Base-by-base conservation (phyloP, 139 green algal species). In the Chlorella sp. region DNA sequence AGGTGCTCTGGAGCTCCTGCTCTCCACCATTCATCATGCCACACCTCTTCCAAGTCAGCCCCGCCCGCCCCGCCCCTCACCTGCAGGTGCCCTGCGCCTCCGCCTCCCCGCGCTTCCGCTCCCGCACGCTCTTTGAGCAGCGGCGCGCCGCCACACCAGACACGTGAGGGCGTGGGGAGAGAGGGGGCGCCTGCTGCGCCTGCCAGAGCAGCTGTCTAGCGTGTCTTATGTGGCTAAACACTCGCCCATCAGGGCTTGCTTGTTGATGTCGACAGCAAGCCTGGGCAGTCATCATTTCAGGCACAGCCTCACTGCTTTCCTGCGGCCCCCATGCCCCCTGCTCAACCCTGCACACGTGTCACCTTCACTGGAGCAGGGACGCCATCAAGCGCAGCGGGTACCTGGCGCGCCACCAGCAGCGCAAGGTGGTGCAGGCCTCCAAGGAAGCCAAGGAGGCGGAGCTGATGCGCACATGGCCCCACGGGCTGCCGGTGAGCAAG, bases 401-500 rank as follows among this genome's bases (percentile, higher is more conserved):
- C 66, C 37, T 80, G 37, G 57, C 26, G 34, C 37, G 24, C 7
- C 83, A 88, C 83, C 12, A 37, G 37, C 37, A 61, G 37, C 66
- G 69, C 36, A 39, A 40, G 19, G 18, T 22, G 22, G 64, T 21
- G 11, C 28, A 61, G 64, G 83, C 83, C 22, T 28, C 28, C 66
- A 61, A 69, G 37, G 66, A 81, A 37, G 83, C 39, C 0, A 36
- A 26, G 5, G 83, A 88, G 66, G 83, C 28, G 21, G 37, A 64
- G 66, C 83, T 88, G 64, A 1, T 32, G 37, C 36, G 32, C 24
- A 39, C 83, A 26, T 88, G 83, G 83, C 83, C 83, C 26, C 83
- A 88, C 30, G 83, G 83, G 14, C 66, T 88, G 83, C 83, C 83
- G 66, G 83, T 88, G 83, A 39, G 83, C 40, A 14, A 28, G 64